A percentile compares a stretch with the other conserved stretches of the same genome.
phyloP scores from a whole-genome alignment of 371 early-diverging fungal species.

The Actinomortierella wolfii region DNA sequence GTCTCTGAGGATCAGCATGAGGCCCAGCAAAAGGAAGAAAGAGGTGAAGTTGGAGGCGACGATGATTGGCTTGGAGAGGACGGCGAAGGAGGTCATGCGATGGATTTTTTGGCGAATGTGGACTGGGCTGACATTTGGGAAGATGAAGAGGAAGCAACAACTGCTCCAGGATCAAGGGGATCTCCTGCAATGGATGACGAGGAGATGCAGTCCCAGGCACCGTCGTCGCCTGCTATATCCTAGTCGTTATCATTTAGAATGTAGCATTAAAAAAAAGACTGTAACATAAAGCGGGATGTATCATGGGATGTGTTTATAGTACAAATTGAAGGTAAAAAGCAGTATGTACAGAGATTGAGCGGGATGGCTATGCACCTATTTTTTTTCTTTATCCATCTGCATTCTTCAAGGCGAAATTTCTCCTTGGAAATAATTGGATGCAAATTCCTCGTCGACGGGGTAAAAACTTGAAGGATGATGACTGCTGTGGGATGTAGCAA shows the following conservation, averaged over 20 bases:
- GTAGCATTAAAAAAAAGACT: too few relatives aligned
- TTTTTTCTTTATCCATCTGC: not conserved
- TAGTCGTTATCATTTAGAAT: too few relatives aligned
- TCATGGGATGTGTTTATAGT: not conserved
- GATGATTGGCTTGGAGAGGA: not conserved
- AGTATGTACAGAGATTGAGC: too few relatives aligned
- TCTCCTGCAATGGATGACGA: not conserved
- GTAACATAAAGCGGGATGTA: not conserved
- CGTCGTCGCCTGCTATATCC: too few relatives aligned
- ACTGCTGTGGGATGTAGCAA: not conserved
- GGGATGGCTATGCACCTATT: not conserved
- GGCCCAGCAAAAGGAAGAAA: not conserved
- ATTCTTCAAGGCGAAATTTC: not conserved
- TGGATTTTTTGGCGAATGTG: not conserved
- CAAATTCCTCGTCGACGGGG: conserved; percentile 37
- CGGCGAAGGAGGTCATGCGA: too few relatives aligned
- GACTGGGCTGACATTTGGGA: not conserved
- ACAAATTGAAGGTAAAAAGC: too few relatives aligned
- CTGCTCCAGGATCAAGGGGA: not conserved
- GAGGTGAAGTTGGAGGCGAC: not conserved
- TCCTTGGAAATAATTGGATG: conserved; percentile 26
- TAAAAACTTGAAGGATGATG: not conserved
- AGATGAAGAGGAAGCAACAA: not conserved
- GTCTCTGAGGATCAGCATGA: too few relatives aligned
- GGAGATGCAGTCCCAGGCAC: not conserved